Conservation (phyloP, 2,329 filamentous ascomycete species). For the Aspergillus sergii region DNA sequence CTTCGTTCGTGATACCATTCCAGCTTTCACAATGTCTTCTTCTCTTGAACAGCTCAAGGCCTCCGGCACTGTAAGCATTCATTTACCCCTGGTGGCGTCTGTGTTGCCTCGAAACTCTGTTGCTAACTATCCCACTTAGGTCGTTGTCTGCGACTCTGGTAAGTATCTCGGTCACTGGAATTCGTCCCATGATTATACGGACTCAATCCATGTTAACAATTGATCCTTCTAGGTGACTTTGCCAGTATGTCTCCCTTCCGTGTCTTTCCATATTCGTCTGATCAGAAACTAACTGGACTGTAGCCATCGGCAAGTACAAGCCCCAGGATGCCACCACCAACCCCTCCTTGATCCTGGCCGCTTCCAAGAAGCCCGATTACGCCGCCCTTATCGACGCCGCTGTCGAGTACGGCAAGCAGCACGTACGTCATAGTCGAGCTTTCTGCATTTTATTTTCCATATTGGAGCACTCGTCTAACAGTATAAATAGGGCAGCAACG, state of each 20-base stretch:
- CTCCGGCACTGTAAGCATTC: constrained; percentile 81
- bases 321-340: constrained; percentile 99
- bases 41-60: constrained; percentile 97
- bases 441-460: background rate
- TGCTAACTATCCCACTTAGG: constrained; percentile 53
- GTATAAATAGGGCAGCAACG: constrained; percentile 52
- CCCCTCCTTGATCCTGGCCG: constrained; percentile 96
- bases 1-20: constrained; percentile 5
- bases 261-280: constrained; percentile 8
- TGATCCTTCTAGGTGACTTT: constrained; percentile 65
- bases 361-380: constrained; percentile 97
- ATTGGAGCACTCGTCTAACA: constrained; percentile 3
- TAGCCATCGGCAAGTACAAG: constrained; percentile 99
- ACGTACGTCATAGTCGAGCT: constrained; percentile 50
- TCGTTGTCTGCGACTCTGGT: constrained; percentile 97
- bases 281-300: constrained; percentile 15
- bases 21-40: constrained; percentile 66
- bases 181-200: constrained; percentile 1
- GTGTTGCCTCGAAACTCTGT: constrained; percentile 7
- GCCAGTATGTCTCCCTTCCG: constrained; percentile 61
- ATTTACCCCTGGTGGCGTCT: background rate
- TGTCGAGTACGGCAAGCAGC: constrained; percentile 80
- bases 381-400: constrained; percentile 86
- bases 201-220: constrained; percentile 34
- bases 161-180: constrained; percentile 44